phyloP scores from a whole-genome alignment of 768 basidiomycete genomes.

The Mycena belliarum region DNA sequence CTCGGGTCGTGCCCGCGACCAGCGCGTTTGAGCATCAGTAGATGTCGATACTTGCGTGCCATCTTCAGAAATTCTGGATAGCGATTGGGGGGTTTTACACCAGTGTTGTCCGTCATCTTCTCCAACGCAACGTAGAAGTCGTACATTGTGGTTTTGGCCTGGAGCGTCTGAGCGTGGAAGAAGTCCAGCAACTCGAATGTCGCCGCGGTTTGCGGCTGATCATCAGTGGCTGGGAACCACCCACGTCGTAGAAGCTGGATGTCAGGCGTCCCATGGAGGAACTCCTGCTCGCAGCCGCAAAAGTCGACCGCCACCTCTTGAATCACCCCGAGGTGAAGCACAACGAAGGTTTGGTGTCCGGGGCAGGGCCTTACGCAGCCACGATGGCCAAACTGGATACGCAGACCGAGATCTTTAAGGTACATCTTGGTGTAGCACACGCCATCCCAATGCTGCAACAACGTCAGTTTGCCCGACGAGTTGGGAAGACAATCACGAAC shows the following conservation, averaged over 20 bases:
- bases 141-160: slow-evolving; percentile 15
- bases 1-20: slow-evolving; percentile 28
- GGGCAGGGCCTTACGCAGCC: too few relatives aligned
- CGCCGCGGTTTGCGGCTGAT: background rate
- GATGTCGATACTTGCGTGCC: background rate
- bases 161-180: slow-evolving; percentile 11
- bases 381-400: too few relatives aligned
- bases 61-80: background rate
- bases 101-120: background rate
- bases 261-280: background rate
- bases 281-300: too few relatives aligned
- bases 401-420: too few relatives aligned
- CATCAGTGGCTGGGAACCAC: background rate
- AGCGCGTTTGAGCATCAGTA: slow-evolving; percentile 25
- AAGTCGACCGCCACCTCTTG: too few relatives aligned
- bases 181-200: slow-evolving; percentile 6
- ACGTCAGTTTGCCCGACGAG: too few relatives aligned
- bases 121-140: slow-evolving; percentile 17
- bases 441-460: too few relatives aligned
- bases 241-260: background rate
- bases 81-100: background rate
- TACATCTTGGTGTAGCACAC: too few relatives aligned
- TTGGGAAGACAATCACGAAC: background rate
- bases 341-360: too few relatives aligned
- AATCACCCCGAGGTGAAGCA: too few relatives aligned